These are phyloP conservation scores for Rhizophora mangle DNA, from an alignment of 345 rosid species.

Conservation along the genomic window DNA sequence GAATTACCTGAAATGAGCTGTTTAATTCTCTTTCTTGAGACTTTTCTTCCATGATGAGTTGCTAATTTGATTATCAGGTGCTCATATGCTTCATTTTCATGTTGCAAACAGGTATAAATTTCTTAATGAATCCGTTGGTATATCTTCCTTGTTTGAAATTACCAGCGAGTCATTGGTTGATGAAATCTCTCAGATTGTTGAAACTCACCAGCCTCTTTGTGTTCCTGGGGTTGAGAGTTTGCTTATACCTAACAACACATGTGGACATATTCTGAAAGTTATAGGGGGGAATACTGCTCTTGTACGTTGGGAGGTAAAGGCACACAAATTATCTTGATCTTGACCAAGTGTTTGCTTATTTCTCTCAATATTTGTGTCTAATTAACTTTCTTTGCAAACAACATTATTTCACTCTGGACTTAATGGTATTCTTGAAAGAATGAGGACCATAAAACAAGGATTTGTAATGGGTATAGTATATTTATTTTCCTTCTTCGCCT, in stretches of 20 bases:
- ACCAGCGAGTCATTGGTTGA: conserved; percentile 49
- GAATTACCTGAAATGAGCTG: neutral
- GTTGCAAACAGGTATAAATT: conserved; percentile 69
- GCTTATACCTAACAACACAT: conserved; percentile 68
- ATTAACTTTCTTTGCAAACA: conserved; percentile 5
- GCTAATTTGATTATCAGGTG: neutral
- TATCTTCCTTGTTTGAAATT: conserved; percentile 73
- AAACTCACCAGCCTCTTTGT: conserved; percentile 51
- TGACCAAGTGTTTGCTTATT: conserved; percentile 12
- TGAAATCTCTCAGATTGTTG: conserved; percentile 56
- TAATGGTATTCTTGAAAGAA: neutral
- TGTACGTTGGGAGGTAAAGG: conserved; percentile 95
- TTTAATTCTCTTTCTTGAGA: neutral
- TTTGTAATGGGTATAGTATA: neutral
- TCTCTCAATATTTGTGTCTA: neutral
- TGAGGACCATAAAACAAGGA: neutral
- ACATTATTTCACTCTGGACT: neutral
- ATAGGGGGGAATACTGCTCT: conserved; percentile 59
- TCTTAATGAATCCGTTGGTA: conserved; percentile 80
- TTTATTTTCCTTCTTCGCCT: neutral
- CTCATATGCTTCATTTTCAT: conserved; percentile 11
- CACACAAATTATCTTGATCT: conserved; percentile 1
- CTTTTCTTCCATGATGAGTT: neutral
- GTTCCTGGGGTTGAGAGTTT: conserved; percentile 82
- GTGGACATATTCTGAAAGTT: conserved; percentile 66